Conservation (phyloP, 192 early-diverging fungal genomes). For the Tieghemiomyces parasiticus region DNA sequence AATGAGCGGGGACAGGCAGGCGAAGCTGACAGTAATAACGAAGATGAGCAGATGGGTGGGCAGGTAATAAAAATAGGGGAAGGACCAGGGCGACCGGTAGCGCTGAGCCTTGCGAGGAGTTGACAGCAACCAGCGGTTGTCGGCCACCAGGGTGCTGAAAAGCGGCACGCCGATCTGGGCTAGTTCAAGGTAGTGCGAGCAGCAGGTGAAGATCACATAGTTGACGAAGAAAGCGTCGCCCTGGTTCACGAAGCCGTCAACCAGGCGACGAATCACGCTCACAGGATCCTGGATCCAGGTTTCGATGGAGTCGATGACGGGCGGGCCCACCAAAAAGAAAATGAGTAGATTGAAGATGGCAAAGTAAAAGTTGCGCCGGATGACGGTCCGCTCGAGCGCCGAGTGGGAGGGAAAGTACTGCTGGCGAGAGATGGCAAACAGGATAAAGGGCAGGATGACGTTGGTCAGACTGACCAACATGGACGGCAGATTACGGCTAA, state of each 20-base stretch:
- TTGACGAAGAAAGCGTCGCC: slow-evolving; percentile 46
- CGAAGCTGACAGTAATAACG: slow-evolving; percentile 44
- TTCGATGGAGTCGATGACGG: slow-evolving; percentile 34
- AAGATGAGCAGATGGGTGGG: slow-evolving; percentile 40
- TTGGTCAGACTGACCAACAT: slow-evolving; percentile 36
- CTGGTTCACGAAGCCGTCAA: slow-evolving; percentile 27
- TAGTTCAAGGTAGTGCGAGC: slow-evolving; percentile 39
- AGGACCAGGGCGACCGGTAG: slow-evolving; percentile 31
- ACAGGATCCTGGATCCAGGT: slow-evolving; percentile 31
- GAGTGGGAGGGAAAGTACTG: slow-evolving; percentile 40
- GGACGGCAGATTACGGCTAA: slow-evolving; percentile 25
- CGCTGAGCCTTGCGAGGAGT: slow-evolving; percentile 38
- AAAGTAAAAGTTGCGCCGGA: slow-evolving; percentile 40
- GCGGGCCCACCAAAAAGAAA: slow-evolving; percentile 39
- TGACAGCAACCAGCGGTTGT: slow-evolving; percentile 12
- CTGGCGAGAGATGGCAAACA: slow-evolving; percentile 37
- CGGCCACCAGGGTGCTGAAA: slow-evolving; percentile 27
- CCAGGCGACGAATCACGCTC: slow-evolving; percentile 30
- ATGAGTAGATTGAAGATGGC: slow-evolving; percentile 46
- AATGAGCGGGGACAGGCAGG: slow-evolving; percentile 39
- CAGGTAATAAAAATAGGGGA: slow-evolving; percentile 46
- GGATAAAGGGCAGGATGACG: slow-evolving; percentile 26
- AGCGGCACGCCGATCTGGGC: slow-evolving; percentile 38
- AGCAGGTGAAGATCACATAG: slow-evolving; percentile 41
- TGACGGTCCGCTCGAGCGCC: slow-evolving; percentile 33